A percentile compares a stretch with the other conserved stretches of the same genome.
Evolutionary conservation across 495 filamentous ascomycete genomes (phyloP).

Genomic region (Opeltia flavorubescens): DNA sequence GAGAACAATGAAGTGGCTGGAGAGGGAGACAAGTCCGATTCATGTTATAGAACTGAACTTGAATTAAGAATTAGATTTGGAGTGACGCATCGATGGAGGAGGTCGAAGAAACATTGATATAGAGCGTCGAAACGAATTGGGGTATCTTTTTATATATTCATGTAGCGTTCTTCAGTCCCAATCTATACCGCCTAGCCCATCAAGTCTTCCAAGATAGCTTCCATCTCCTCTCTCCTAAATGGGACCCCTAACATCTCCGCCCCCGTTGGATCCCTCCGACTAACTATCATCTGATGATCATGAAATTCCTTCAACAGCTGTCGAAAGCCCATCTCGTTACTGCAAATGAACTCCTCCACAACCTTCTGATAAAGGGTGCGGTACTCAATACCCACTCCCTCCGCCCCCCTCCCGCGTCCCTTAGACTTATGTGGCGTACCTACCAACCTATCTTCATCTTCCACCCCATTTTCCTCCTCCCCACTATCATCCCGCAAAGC

Average conservation of each 20-base stretch:
- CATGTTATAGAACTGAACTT: neutral
- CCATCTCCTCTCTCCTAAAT: conserved; percentile 76
- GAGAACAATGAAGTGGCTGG: conserved; percentile 59
- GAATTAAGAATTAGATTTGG: neutral
- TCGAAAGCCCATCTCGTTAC: conserved; percentile 88
- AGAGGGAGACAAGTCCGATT: conserved; percentile 52
- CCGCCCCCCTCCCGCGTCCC: conserved; percentile 12
- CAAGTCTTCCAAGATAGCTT: conserved; percentile 76
- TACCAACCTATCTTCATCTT: conserved; percentile 27
- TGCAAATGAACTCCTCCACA: conserved; percentile 91
- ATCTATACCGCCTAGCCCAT: conserved; percentile 21
- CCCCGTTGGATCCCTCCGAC: conserved; percentile 68
- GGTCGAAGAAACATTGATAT: neutral
- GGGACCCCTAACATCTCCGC: conserved; percentile 77
- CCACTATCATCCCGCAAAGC: conserved; percentile 9
- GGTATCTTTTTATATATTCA: neutral
- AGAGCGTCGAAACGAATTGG: neutral
- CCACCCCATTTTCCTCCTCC: conserved; percentile 21
- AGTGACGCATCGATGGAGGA: neutral
- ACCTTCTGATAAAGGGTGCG: conserved; percentile 85
- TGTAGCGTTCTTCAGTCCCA: neutral
- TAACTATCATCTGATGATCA: conserved; percentile 92
- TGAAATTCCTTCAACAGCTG: conserved; percentile 94
- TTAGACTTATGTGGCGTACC: conserved; percentile 31
- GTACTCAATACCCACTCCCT: conserved; percentile 52